These are phyloP conservation scores for Calonectria leucothoes DNA, from an alignment of 2,329 filamentous ascomycete genomes.

Conservation along the genomic window DNA sequence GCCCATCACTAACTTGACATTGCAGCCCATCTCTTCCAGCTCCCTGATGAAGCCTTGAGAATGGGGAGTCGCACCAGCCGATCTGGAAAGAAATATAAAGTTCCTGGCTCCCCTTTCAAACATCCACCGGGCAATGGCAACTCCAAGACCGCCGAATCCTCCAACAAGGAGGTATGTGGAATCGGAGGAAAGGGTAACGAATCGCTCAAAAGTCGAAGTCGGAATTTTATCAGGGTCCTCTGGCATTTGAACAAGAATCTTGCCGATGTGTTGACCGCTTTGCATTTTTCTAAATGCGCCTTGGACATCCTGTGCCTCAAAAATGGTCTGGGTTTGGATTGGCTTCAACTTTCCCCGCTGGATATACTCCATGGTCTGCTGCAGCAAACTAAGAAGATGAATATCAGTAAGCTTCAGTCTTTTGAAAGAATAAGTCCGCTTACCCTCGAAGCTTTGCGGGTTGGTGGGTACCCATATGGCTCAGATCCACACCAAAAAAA, in stretches of 20 bases:
- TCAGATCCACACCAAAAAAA: conserved; percentile 32
- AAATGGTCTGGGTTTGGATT: background rate
- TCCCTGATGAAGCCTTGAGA: conserved; percentile 22
- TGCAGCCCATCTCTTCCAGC: conserved; percentile 29
- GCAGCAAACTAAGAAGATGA: conserved; percentile 5
- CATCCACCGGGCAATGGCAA: conserved; percentile 33
- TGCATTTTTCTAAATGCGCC: conserved; percentile 32
- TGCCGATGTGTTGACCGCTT: conserved; percentile 20
- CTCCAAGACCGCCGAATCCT: conserved; percentile 38
- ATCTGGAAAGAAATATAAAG: conserved; percentile 45
- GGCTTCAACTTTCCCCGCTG: conserved; percentile 13
- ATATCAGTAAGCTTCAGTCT: background rate
- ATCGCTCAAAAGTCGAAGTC: background rate
- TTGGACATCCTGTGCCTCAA: background rate
- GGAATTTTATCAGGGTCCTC: background rate
- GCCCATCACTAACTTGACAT: background rate
- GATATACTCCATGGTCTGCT: conserved; percentile 18
- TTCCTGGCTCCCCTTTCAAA: conserved; percentile 34
- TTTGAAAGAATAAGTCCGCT: background rate
- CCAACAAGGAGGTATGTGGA: conserved; percentile 38
- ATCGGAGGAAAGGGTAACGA: background rate
- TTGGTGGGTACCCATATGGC: conserved; percentile 2
- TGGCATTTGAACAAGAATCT: background rate
- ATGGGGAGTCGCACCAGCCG: conserved; percentile 24
- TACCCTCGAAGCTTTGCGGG: conserved; percentile 4